Conservation (phyloP, 2,329 filamentous ascomycete species). For the Ophiostoma fasciatum region DNA sequence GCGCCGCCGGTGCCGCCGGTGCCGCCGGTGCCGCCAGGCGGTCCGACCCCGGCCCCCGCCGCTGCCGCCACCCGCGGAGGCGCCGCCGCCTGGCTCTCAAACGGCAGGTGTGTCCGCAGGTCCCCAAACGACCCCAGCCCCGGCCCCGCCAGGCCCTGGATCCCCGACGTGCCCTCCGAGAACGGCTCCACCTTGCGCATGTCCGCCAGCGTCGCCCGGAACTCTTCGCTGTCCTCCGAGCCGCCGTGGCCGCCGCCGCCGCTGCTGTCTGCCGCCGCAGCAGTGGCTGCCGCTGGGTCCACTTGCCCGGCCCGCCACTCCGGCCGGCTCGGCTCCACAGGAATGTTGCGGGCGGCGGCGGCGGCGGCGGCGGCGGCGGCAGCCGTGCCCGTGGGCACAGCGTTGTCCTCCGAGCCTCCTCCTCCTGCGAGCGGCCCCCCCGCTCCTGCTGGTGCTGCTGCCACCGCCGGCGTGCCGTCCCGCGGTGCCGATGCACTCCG, state of each 20-base stretch:
- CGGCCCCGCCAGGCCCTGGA: constrained; percentile 10
- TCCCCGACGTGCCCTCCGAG: constrained; percentile 21
- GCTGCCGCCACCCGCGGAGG: too few relatives aligned
- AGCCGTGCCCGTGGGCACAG: too few relatives aligned
- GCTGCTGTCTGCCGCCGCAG: constrained; percentile 9
- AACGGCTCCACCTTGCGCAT: constrained; percentile 43
- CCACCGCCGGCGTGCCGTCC: constrained; percentile 6
- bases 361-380: constrained; percentile 11
- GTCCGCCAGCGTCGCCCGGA: constrained; percentile 37
- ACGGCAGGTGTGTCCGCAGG: constrained; percentile 40
- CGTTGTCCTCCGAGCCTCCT: too few relatives aligned
- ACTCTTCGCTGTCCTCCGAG: constrained; percentile 42
- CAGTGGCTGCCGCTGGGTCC: constrained; percentile 11
- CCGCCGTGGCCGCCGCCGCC: constrained; percentile 19
- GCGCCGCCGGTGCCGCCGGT: neutral
- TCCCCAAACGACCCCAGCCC: constrained; percentile 41
- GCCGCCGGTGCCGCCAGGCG: constrained; percentile 21
- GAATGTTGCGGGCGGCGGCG: constrained; percentile 33
- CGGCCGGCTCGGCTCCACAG: constrained; percentile 41
- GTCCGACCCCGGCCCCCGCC: neutral
- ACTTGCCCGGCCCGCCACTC: constrained; percentile 43
- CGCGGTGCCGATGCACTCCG: too few relatives aligned
- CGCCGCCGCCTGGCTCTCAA: constrained; percentile 32
- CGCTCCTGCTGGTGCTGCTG: neutral
- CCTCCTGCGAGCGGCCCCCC: too few relatives aligned